A percentile compares a stretch with the other conserved stretches of the same genome.
Evolutionary conservation across 331 rosid species (phyloP).

Genomic region (Stylosanthes scabra): DNA sequence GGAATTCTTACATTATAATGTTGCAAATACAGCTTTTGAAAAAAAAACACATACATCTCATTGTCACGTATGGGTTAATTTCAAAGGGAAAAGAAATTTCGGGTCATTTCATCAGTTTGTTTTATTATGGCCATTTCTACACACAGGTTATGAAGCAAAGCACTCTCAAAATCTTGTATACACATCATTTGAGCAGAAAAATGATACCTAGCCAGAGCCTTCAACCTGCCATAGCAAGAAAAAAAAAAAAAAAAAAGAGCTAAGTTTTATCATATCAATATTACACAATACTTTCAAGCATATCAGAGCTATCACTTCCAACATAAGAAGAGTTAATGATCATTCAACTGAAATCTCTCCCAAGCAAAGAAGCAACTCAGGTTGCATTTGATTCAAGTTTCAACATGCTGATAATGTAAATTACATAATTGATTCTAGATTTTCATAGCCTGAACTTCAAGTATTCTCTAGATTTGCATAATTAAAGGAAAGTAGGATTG

Average conservation of each 20-base stretch:
- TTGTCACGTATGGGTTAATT: not conserved
- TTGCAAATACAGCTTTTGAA: not conserved
- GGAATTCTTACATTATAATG: not conserved
- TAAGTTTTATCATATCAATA: not conserved
- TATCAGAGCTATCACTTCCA: conserved; percentile 21
- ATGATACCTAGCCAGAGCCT: conserved; percentile 37
- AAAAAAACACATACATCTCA: too few species aligned
- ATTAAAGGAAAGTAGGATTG: not conserved
- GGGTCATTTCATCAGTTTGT: conserved; percentile 25
- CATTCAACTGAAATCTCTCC: too few species aligned
- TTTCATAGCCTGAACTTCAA: conserved; percentile 5
- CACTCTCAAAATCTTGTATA: conserved; percentile 23
- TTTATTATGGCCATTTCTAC: conserved; percentile 34
- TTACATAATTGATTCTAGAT: conserved; percentile 9
- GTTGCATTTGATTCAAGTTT: too few species aligned
- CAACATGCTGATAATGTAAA: too few species aligned
- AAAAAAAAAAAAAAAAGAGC: not conserved
- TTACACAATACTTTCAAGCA: conserved; percentile 17
- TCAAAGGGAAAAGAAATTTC: conserved; percentile 13
- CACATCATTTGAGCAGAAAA: conserved; percentile 22
- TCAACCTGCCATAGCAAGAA: conserved; percentile 47
- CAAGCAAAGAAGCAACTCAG: too few species aligned
- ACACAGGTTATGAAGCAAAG: conserved; percentile 28
- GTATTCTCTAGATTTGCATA: not conserved
- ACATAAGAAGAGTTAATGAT: too few species aligned